Evolutionary conservation across 345 rosid genomes (phyloP), one percentile per base, ranked within the genome.

Genomic region (Populus euphratica): DNA sequence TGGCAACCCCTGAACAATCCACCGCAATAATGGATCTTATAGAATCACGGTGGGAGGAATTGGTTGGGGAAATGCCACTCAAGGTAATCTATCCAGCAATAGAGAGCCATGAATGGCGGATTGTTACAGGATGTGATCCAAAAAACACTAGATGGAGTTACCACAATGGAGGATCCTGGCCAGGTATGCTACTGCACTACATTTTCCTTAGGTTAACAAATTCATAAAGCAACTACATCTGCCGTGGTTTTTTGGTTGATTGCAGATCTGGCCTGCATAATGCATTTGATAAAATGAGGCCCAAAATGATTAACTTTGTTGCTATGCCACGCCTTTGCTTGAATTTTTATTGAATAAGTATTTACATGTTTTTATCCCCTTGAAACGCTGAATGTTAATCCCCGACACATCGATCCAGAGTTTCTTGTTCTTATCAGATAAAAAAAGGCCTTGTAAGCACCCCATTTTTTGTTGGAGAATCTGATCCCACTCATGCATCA

Each of bases 101-200:
- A 65, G 99, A 96, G 84, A 87, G 87, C 82, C 98, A 96, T 63
- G 99, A 96, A 77, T 96, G 97, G 99, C 82, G 88, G 73, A 92
- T 93, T 41, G 78, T 84, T 68, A 95, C 99, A 12, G 99, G 99
- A 49, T 91, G 97, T 74, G 99, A 95, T 74, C 99, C 97, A 2
- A 95, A 95, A 82, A 95, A 95, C 83, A 92, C 99, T 8, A 85
- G 97, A 70, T 95, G 99, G 98, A 95, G 99, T 73, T 95, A 95
- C 86, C 99, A 95, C 85, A 95, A 95, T 69, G 98, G 97, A 50
- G 99, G 99, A 76, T 95, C 99, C 69, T 95, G 98, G 99, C 96
- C 99, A 88, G 99, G 98, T 93, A 86, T 68, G 70, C 52, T 47
- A 29, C 43, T 56, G 25, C 13, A 52, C 44, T 47, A 23, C 41